Conservation (phyloP, 2,329 filamentous ascomycete genomes). For the Aspergillus latus region DNA sequence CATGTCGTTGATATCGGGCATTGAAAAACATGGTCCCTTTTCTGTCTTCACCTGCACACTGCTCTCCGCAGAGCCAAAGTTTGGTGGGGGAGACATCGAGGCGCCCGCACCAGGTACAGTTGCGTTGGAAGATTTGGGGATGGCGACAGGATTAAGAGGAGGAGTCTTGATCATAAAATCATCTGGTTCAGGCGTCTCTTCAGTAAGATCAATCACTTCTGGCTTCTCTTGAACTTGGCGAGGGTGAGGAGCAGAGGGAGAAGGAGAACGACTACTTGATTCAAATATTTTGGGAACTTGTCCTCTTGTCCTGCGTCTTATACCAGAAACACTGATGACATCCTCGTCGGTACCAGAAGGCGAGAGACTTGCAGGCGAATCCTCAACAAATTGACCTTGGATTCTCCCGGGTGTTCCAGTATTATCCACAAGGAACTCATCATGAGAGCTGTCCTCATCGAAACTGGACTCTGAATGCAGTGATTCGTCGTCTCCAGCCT, state of each 20-base stretch:
- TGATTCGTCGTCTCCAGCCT: constrained; percentile 33
- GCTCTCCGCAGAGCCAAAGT: constrained; percentile 11
- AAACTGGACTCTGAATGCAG: constrained; percentile 32
- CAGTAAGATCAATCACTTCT: constrained; percentile 39
- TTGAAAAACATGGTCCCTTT: not conserved
- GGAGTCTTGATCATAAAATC: constrained; percentile 37
- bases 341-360: constrained; percentile 26
- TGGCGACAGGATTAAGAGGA: constrained; percentile 32
- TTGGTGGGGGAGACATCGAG: constrained; percentile 22
- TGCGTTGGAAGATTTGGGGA: constrained; percentile 6
- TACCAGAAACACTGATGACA: constrained; percentile 24
- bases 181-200: constrained; percentile 20
- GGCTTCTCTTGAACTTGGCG: not conserved
- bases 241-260: constrained; percentile 8
- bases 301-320: constrained; percentile 16
- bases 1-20: constrained; percentile 27
- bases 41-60: not conserved
- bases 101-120: constrained; percentile 1
- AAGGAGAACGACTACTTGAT: constrained; percentile 14
- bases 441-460: constrained; percentile 17
- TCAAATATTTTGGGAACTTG: constrained; percentile 11
- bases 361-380: constrained; percentile 3
- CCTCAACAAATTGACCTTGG: not conserved
- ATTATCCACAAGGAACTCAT: constrained; percentile 36
- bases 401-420: constrained; percentile 6